A percentile compares a stretch with the other conserved stretches of the same genome.
These are phyloP conservation scores for Populus trichocarpa DNA, from an alignment of 441 rosid species.

Conservation along the genomic window DNA sequence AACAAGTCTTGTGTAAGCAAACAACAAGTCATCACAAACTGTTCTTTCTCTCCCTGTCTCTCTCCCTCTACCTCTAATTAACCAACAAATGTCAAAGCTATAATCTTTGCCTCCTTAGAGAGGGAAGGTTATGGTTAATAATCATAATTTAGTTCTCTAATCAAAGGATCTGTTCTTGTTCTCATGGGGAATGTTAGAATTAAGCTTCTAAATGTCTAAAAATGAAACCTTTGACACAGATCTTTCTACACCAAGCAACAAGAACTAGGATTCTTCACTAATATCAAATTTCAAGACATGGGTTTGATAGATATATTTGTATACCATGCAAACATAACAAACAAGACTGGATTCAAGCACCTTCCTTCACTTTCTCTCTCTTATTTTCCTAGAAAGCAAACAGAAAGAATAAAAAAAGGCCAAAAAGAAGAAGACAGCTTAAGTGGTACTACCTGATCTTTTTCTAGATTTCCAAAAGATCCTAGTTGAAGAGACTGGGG, in stretches of 20 bases:
- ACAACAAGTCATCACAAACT: not conserved
- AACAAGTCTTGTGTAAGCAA: not conserved
- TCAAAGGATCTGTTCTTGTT: not conserved
- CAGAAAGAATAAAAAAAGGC: not conserved
- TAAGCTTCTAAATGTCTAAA: not conserved
- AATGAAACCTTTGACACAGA: not conserved
- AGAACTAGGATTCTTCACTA: not conserved
- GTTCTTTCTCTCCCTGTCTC: not conserved
- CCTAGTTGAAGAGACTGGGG: conserved; percentile 57
- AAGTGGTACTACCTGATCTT: conserved; percentile 51
- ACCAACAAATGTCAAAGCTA: conserved; percentile 2
- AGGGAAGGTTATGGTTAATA: not conserved
- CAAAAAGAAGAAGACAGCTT: not conserved
- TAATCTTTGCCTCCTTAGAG: not conserved
- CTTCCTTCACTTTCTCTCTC: not conserved
- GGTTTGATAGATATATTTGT: not conserved
- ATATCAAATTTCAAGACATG: not conserved
- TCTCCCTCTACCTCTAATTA: not conserved
- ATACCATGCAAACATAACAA: not conserved
- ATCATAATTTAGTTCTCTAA: not conserved
- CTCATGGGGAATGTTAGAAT: not conserved
- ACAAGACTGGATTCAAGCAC: no score
- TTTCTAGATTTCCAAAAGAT: conserved; percentile 76
- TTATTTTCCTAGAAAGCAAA: conserved; percentile 4
- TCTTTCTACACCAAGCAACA: not conserved